Percentiles rank a stretch among this genome's conserved stretches.
Conservation (phyloP, 495 filamentous ascomycete genomes). For the Penicillium canescens region DNA sequence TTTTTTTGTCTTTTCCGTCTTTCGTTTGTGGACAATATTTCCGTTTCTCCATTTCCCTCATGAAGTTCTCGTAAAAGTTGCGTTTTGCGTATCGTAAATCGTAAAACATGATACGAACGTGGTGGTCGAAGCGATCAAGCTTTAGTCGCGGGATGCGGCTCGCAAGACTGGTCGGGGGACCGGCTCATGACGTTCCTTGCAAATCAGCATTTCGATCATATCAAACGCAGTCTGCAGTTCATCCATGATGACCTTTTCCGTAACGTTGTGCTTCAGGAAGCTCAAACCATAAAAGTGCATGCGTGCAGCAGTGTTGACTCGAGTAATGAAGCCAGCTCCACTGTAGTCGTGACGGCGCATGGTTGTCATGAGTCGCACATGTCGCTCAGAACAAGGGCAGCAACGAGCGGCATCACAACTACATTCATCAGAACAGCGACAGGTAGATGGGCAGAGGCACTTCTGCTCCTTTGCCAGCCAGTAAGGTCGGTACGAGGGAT, state of each 20-base stretch:
- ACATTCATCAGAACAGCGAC: constrained; percentile 35
- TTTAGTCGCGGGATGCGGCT: too few species aligned
- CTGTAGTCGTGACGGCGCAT: constrained; percentile 17
- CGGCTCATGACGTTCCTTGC: constrained; percentile 21
- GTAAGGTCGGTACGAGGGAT: constrained; percentile 18
- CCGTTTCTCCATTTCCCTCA: too few species aligned
- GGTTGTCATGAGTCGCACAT: constrained; percentile 31
- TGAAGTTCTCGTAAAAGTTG: too few species aligned
- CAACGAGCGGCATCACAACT: constrained; percentile 24
- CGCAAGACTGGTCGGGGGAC: too few species aligned
- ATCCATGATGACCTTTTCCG: constrained; percentile 14
- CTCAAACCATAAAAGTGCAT: constrained; percentile 31
- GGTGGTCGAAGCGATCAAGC: too few species aligned
- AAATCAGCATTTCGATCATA: constrained; percentile 27
- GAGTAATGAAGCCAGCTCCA: constrained; percentile 15
- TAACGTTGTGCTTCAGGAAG: constrained; percentile 14
- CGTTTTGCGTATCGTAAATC: too few species aligned
- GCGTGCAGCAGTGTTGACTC: constrained; percentile 27
- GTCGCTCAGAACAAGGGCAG: constrained; percentile 40
- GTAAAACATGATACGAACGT: too few species aligned
- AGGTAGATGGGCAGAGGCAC: constrained; percentile 36
- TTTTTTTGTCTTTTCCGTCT: too few species aligned
- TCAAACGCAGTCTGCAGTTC: constrained; percentile 24
- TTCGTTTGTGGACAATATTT: too few species aligned
- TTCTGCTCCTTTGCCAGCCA: constrained; percentile 29